A percentile compares a stretch with the other conserved stretches of the same genome.
Evolutionary conservation across 148 eudicot genomes (phyloP).

Genomic region (Camellia japonica): DNA sequence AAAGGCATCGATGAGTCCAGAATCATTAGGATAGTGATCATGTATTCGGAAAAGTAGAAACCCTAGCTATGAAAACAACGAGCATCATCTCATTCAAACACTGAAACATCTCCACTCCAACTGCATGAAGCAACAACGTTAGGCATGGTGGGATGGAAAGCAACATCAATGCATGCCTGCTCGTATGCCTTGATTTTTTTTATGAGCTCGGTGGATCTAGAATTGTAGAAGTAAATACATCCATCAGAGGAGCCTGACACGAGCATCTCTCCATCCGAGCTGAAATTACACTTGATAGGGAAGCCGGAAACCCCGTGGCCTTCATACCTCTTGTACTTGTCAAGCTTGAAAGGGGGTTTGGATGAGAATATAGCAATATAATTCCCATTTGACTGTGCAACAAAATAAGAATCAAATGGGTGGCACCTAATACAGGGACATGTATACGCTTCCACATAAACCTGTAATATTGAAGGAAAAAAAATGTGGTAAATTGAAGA

Average conservation of each 20-base stretch:
- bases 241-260: constrained; percentile 88
- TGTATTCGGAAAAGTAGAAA: too few species aligned
- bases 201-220: constrained; percentile 46
- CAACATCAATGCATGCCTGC: constrained; percentile 71
- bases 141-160: constrained; percentile 61
- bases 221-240: constrained; percentile 50
- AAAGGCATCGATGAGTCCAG: too few species aligned
- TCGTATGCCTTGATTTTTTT: constrained; percentile 54
- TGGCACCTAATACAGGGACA: constrained; percentile 72
- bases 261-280: constrained; percentile 56
- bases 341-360: constrained; percentile 65
- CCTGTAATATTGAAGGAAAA: constrained; percentile 29
- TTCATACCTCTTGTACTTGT: constrained; percentile 77
- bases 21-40: too few species aligned
- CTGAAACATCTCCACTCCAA: constrained; percentile 65
- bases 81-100: constrained; percentile 32
- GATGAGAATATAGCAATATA: constrained; percentile 83
- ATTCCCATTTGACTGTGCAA: constrained; percentile 92
- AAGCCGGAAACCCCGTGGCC: constrained; percentile 74
- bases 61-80: too few species aligned
- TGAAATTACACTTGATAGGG: constrained; percentile 79
- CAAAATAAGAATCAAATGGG: constrained; percentile 63
- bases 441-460: constrained; percentile 75
- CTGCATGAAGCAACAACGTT: constrained; percentile 66
- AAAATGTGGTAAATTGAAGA: not conserved